Base-by-base conservation (phyloP, 1,284 basidiomycete species). In the Coniophora puteana region DNA sequence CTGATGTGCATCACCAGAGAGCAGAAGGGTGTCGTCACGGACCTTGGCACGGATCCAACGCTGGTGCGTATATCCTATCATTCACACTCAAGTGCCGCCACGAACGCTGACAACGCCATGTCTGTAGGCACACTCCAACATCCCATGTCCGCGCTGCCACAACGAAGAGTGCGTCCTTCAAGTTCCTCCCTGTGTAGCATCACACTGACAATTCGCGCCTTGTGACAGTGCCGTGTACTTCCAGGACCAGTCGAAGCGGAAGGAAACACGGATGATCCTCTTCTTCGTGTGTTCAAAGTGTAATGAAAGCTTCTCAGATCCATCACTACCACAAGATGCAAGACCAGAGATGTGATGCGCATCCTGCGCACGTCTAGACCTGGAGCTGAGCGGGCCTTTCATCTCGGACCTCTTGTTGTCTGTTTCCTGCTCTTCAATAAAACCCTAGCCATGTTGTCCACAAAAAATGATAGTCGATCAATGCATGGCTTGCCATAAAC, bases 281-380 rank as follows among this genome's bases (percentile, higher is more conserved):
- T 96, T 95, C 70, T 95, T 85, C 62, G 89, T 91, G 34, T 96
- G 93, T 59, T 79, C 80, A n/a, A 83, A 84, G 57, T 96, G 90
- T 62, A 84, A 86, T 52, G 68, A 86, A 47, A 76, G 71, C 46
- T 93, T 87, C 64, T 73, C 76, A 43, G 91, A 93, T 61, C 83
- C 88, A 16, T 71, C 69, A 20, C 53, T 85, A 8, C 60, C 61
- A 1, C 42, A 36, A 17, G 58, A 59, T 21, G 54, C 45, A 34
- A 55, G 54, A 36, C 58, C 58, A 25, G 58, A 59, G 17, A 61
- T 45, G 11, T 46, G 21, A 35, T 10, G n/a, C n/a, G n/a, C n/a
- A n/a, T n/a, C n/a, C n/a, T n/a, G n/a, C n/a, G n/a, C n/a, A n/a
- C n/a, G n/a, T n/a, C n/a, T n/a, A n/a, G n/a, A n/a, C n/a, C n/a